phyloP scores from a whole-genome alignment of 2,329 filamentous ascomycete genomes.

The Drechslera avenae region DNA sequence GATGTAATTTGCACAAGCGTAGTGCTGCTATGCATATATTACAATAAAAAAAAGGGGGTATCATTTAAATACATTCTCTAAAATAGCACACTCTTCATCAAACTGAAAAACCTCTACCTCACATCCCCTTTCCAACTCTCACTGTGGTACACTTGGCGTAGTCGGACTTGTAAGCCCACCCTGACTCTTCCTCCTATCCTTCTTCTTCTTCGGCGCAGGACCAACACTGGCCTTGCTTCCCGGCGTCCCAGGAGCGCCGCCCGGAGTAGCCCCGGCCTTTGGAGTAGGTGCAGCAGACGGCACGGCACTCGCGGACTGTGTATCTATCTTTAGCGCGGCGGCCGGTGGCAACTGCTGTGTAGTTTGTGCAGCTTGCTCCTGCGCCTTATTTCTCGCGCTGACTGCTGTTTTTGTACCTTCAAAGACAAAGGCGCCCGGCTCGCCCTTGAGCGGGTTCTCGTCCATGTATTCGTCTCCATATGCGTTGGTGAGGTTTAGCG shows the following conservation, averaged over 20 bases:
- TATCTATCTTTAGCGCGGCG: slow-evolving; percentile 24
- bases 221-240: slow-evolving; percentile 35
- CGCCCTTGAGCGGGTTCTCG: slow-evolving; percentile 66
- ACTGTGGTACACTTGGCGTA: slow-evolving; percentile 28
- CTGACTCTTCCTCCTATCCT: slow-evolving; percentile 48
- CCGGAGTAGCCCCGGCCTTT: slow-evolving; percentile 28
- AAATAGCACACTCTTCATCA: not conserved
- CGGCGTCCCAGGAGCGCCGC: slow-evolving; percentile 20
- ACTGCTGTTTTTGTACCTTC: slow-evolving; percentile 52
- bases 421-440: slow-evolving; percentile 67
- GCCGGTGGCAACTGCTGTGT: slow-evolving; percentile 21
- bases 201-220: slow-evolving; percentile 35
- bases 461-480: slow-evolving; percentile 68
- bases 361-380: slow-evolving; percentile 33
- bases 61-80: slow-evolving; percentile 1
- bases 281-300: slow-evolving; percentile 40
- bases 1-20: no score
- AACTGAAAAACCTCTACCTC: not conserved
- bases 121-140: not conserved
- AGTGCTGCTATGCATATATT: no score
- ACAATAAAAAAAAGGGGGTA: slow-evolving; percentile 3
- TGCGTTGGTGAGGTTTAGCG: slow-evolving; percentile 57
- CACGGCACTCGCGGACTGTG: slow-evolving; percentile 28
- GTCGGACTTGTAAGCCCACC: slow-evolving; percentile 40
- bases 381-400: slow-evolving; percentile 48